phyloP scores from a whole-genome alignment of 208 protist species.

The Acanthamoeba quina region DNA sequence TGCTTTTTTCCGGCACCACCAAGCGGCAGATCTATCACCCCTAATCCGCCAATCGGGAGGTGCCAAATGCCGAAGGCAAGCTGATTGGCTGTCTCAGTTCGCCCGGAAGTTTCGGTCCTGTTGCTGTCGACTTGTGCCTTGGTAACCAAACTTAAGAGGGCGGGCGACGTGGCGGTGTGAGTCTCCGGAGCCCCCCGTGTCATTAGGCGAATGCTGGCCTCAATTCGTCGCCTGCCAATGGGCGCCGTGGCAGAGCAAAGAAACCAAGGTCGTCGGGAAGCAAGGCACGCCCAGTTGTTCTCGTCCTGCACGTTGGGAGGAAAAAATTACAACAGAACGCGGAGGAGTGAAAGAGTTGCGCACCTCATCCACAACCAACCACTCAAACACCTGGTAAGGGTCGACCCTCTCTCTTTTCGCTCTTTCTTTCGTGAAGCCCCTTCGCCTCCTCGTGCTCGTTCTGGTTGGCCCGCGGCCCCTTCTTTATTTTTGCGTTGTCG shows the following conservation, averaged over 20 bases:
- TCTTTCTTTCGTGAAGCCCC: background rate
- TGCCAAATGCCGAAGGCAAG: too few relatives aligned
- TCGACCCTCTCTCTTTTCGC: background rate
- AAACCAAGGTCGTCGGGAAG: background rate
- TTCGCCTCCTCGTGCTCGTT: background rate
- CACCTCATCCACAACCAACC: background rate
- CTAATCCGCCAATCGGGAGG: too few relatives aligned
- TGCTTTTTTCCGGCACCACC: too few relatives aligned
- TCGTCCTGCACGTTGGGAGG: background rate
- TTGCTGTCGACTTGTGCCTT: background rate
- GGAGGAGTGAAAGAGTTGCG: background rate
- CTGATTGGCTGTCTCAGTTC: too few relatives aligned
- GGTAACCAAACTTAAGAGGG: background rate
- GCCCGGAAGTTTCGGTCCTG: background rate
- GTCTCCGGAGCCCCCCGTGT: background rate
- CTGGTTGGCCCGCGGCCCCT: background rate
- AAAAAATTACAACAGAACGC: background rate
- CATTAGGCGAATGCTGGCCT: slow-evolving; percentile 13
- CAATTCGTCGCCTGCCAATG: slow-evolving; percentile 55
- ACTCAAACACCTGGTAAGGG: background rate
- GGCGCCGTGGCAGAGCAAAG: background rate
- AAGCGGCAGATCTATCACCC: too few relatives aligned
- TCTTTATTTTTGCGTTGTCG: background rate
- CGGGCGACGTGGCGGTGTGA: background rate
- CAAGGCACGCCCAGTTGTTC: background rate